These are phyloP conservation scores for Leccinum olivaceopallidum DNA, from an alignment of 768 basidiomycete species.

Conservation along the genomic window DNA sequence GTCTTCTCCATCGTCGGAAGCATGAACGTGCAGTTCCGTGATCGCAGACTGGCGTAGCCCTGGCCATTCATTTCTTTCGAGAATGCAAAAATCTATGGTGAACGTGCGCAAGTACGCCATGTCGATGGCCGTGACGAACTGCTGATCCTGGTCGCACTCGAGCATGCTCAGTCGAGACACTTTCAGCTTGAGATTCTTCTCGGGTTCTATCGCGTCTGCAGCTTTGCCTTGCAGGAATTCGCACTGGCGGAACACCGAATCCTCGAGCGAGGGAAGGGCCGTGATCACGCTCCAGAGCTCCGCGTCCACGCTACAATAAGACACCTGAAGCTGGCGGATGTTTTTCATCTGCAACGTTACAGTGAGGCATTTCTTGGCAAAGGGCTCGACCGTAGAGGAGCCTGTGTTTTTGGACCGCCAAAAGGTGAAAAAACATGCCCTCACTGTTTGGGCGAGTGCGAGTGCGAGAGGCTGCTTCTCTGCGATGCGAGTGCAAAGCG, in stretches of 20 bases:
- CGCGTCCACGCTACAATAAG: background rate
- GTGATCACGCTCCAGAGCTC: background rate
- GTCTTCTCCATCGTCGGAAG: background rate
- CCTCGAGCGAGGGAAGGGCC: background rate
- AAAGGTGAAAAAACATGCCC: too few relatives aligned
- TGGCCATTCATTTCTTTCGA: background rate
- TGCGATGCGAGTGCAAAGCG: too few relatives aligned
- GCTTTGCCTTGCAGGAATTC: background rate
- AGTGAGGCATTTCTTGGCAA: background rate
- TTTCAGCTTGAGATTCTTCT: background rate
- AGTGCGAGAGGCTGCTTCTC: too few relatives aligned
- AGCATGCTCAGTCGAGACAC: background rate
- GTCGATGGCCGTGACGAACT: background rate
- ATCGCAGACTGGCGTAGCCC: background rate
- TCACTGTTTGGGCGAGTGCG: too few relatives aligned
- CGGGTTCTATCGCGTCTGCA: background rate
- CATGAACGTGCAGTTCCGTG: background rate
- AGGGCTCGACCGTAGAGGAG: background rate
- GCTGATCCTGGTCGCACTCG: rapidly evolving
- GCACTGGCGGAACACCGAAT: background rate
- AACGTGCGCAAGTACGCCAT: background rate
- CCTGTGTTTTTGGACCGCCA: background rate
- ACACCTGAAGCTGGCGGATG: background rate
- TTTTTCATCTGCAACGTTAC: background rate
- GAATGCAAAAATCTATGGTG: background rate